Base-by-base conservation (phyloP, 2,329 filamentous ascomycete genomes). In the Paecilomyces sp. region DNA sequence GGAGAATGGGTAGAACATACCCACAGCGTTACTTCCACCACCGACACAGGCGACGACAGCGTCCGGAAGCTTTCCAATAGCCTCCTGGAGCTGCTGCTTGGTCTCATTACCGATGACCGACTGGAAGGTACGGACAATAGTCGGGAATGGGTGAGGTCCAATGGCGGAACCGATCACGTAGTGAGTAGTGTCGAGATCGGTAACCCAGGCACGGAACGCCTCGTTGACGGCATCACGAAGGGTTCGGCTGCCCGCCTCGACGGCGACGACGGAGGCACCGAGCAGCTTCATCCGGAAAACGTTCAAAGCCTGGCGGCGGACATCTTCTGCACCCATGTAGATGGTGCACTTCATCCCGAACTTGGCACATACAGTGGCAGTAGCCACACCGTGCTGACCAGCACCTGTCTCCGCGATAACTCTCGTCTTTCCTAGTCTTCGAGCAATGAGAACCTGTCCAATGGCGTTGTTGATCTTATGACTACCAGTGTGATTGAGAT, bases 391-490 rank as follows among this genome's bases (percentile, higher is more conserved):
- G 77, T 99, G 94, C 79, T 99, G 94, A 18, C 94, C 94, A 58
- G 94, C 94, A 66, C 94, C 94, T 15, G 94, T 99, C 79, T 99
- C 94, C 55, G 94, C 94, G 67, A 99, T 99, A 68, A 99, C 97
- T 74, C 92, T 89, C 5, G 88, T 97, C 84, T 99, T 99, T 56
- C 94, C 94, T 55, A 99, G 79, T 63, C 91, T 83, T 67, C 84
- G 84, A 1, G 94, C 94, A 47, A 99, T 80, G 13, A 99, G 84
- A 55, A 97, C 87, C 76, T 99, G 94, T 1, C 94, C 94, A 8
- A 99, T 81, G 0, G 94, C 94, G 70, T 99, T 99, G 82, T 99
- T 99, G 82, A 99, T 97, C 84, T 99, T 99, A 83, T 99, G 94
- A 63, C 90, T 95, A 66, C 94, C 94, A 8, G 94, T 97, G 75